Percentiles rank a stretch among this genome's conserved stretches.
These are phyloP conservation scores for Gnomoniopsis smithogilvyi DNA, from an alignment of 2,329 filamentous ascomycete species.

Conservation along the genomic window DNA sequence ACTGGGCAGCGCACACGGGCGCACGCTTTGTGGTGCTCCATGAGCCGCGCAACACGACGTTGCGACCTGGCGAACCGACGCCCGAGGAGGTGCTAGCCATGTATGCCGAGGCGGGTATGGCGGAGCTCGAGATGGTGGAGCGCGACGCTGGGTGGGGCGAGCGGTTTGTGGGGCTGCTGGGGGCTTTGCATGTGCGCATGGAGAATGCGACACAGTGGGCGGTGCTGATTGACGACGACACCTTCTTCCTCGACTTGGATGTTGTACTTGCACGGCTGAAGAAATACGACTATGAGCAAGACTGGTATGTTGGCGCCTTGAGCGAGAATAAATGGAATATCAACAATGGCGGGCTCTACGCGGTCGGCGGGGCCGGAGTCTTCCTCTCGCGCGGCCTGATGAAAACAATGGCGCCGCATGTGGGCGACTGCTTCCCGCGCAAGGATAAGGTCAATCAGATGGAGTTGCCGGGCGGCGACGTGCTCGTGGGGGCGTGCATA, in stretches of 20 bases:
- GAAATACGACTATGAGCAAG: slow-evolving; percentile 33
- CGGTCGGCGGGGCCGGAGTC: slow-evolving; percentile 41
- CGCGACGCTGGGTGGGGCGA: slow-evolving; percentile 9
- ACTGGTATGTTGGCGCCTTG: slow-evolving; percentile 38
- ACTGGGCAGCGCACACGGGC: slow-evolving; percentile 18
- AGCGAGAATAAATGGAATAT: slow-evolving; percentile 39
- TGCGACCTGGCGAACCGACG: slow-evolving; percentile 13
- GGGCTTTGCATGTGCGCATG: slow-evolving; percentile 7
- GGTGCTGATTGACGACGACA: slow-evolving; percentile 42
- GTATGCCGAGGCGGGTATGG: slow-evolving; percentile 9
- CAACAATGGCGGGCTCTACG: slow-evolving; percentile 38
- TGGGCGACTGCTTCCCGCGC: slow-evolving; percentile 30
- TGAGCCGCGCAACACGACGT: slow-evolving; percentile 14
- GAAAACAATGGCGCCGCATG: slow-evolving; percentile 31
- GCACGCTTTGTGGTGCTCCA: slow-evolving; percentile 17
- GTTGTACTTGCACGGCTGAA: slow-evolving; percentile 32
- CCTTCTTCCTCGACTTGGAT: slow-evolving; percentile 40
- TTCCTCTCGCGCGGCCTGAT: slow-evolving; percentile 39
- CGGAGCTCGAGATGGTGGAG: slow-evolving; percentile 10
- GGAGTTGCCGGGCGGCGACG: slow-evolving; percentile 30
- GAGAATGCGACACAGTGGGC: slow-evolving; percentile 32
- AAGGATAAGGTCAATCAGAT: slow-evolving; percentile 16
- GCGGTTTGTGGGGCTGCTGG: slow-evolving; percentile 14
- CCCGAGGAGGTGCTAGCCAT: slow-evolving; percentile 7
- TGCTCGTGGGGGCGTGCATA: slow-evolving; percentile 37